phyloP scores from a whole-genome alignment of 805 yeast species.

The Zygosaccharomyces siamensis region DNA sequence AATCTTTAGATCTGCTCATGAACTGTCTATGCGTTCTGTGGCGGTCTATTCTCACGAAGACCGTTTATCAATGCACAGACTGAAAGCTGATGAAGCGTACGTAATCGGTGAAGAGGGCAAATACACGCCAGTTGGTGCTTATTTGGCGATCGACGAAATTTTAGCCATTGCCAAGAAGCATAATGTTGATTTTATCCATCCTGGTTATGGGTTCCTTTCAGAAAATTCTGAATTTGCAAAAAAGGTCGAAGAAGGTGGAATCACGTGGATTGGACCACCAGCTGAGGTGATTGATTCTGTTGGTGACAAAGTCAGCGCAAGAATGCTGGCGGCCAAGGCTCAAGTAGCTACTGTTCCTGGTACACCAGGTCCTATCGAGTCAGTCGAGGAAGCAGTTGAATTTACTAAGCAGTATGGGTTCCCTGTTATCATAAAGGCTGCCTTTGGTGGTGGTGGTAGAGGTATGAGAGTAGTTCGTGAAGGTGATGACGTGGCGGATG shows the following conservation, averaged over 20 bases:
- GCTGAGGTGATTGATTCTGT: constrained; percentile 84
- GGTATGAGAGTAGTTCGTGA: constrained; percentile 99
- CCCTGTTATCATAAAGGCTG: constrained; percentile 97
- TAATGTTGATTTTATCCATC: constrained; percentile 81
- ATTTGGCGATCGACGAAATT: constrained; percentile 91
- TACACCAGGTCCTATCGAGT: constrained; percentile 92
- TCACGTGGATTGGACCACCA: constrained; percentile 95
- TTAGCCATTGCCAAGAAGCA: constrained; percentile 77
- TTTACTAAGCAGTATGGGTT: constrained; percentile 83
- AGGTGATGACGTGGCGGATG: constrained; percentile 89
- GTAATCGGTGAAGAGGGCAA: constrained; percentile 87
- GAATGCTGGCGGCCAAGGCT: constrained; percentile 75
- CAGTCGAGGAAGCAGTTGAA: constrained; percentile 66
- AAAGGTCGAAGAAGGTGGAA: constrained; percentile 84
- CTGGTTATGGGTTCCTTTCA: constrained; percentile 86
- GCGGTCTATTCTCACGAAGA: constrained; percentile 97
- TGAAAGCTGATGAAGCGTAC: constrained; percentile 91
- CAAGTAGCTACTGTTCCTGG: constrained; percentile 95
- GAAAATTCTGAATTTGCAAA: constrained; percentile 92
- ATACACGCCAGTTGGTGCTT: constrained; percentile 93
- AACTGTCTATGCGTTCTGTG: constrained; percentile 92
- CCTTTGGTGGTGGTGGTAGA: constrained; percentile 99
- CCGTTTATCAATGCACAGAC: constrained; percentile 86
- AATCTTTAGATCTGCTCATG: constrained; percentile 96
- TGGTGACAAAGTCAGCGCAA: constrained; percentile 95